Conservation (phyloP, 768 basidiomycete genomes). For the Tricholoma bakamatsutake region DNA sequence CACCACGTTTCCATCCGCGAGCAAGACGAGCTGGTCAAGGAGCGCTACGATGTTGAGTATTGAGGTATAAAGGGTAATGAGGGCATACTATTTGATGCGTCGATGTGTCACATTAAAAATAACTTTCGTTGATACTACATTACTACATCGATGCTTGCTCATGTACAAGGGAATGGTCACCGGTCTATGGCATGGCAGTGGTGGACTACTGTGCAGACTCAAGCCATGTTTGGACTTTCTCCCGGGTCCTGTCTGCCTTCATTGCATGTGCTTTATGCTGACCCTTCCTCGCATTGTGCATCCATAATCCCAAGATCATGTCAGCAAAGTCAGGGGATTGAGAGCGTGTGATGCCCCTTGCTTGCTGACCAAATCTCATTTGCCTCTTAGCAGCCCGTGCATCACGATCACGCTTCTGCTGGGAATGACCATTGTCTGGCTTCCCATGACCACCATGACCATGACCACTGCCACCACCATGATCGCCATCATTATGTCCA, state of each 20-base stretch:
- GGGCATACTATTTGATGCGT: too few species aligned
- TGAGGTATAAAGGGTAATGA: too few species aligned
- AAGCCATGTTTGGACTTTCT: slow-evolving; percentile 16
- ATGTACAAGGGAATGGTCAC: too few species aligned
- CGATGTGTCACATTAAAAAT: too few species aligned
- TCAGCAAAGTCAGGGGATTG: slow-evolving; percentile 12
- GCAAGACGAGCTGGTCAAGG: too few species aligned
- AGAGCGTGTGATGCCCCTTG: slow-evolving; percentile 1
- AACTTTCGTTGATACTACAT: too few species aligned
- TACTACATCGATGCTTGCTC: too few species aligned
- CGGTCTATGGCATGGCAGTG: too few species aligned
- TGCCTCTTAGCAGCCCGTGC: slow-evolving; percentile 7
- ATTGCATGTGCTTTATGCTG: slow-evolving; percentile 10
- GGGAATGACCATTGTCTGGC: neutral
- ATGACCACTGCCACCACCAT: neutral
- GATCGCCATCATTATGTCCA: neutral
- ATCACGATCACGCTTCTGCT: slow-evolving; percentile 10
- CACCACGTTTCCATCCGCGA: too few species aligned
- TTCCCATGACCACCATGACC: neutral
- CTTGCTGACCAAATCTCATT: slow-evolving; percentile 1
- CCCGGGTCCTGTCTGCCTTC: slow-evolving; percentile 11
- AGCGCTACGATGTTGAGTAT: too few species aligned
- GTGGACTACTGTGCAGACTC: neutral
- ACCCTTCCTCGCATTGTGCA: slow-evolving; percentile 13
- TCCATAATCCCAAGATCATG: slow-evolving; percentile 14